Percentiles rank a stretch among this genome's conserved stretches.
phyloP scores from a whole-genome alignment of 1,139 yeast genomes.

The Chernovozyma aurita region DNA sequence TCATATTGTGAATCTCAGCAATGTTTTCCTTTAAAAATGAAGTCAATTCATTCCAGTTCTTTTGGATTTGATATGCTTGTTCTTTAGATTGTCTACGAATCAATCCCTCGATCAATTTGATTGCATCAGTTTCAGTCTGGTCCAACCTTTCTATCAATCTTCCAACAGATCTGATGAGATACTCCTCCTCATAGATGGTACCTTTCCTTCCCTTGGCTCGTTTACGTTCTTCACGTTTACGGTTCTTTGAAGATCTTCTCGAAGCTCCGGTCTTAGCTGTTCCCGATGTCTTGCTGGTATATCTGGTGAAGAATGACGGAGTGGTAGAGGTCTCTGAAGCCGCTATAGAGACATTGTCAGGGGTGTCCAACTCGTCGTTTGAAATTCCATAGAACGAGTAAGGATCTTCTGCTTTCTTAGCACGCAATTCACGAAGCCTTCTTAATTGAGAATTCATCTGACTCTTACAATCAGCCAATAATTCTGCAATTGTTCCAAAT shows the following conservation, averaged over 20 bases:
- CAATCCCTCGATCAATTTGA: constrained; percentile 68
- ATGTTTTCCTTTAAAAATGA: constrained; percentile 53
- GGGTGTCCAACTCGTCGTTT: constrained; percentile 63
- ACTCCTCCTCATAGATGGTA: constrained; percentile 94
- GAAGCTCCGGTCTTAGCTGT: constrained; percentile 97
- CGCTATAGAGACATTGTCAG: constrained; percentile 93
- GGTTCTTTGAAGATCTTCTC: constrained; percentile 84
- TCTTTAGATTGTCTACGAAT: constrained; percentile 68
- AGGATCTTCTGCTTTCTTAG: constrained; percentile 80
- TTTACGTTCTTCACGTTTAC: constrained; percentile 93
- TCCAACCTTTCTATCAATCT: constrained; percentile 80
- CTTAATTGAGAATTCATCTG: constrained; percentile 80
- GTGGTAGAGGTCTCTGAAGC: constrained; percentile 92
- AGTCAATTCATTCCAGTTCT: constrained; percentile 56
- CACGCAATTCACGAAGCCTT: constrained; percentile 79
- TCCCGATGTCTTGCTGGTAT: constrained; percentile 92
- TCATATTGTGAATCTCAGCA: constrained; percentile 71
- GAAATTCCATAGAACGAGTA: constrained; percentile 69
- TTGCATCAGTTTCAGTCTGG: constrained; percentile 71
- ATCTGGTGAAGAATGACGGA: constrained; percentile 89
- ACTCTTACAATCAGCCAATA: constrained; percentile 84
- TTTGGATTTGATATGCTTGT: constrained; percentile 81
- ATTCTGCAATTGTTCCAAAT: constrained; percentile 81
- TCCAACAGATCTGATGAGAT: constrained; percentile 81
- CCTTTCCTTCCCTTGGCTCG: constrained; percentile 97